phyloP scores from a whole-genome alignment of 352 stramenopile species.

The Phytophthora pisi region DNA sequence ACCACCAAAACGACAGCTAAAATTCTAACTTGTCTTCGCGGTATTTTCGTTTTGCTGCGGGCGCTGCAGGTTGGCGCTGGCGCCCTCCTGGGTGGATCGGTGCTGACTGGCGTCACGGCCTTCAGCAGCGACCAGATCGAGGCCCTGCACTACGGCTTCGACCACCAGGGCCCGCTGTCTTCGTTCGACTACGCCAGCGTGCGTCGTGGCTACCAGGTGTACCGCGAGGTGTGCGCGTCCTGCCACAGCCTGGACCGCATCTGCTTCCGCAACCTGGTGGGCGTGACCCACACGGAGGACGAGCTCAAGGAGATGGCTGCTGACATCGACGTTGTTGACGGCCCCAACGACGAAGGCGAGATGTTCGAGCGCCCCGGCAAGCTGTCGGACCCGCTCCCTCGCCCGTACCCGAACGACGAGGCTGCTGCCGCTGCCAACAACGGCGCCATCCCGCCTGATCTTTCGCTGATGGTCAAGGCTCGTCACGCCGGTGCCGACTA shows the following conservation, averaged over 20 bases:
- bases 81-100: constrained; percentile 71
- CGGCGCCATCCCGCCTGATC: constrained; percentile 97
- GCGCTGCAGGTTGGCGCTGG: constrained; percentile 62
- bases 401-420: constrained; percentile 98
- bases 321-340: constrained; percentile 97
- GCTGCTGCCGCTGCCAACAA: constrained; percentile 97
- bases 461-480: constrained; percentile 98
- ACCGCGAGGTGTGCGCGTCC: constrained; percentile 98
- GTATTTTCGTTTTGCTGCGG: constrained; percentile 19
- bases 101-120: constrained; percentile 81
- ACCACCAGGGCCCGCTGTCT: constrained; percentile 83
- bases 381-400: constrained; percentile 95
- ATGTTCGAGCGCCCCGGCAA: constrained; percentile 99
- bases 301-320: constrained; percentile 92
- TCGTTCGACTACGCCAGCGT: constrained; percentile 94
- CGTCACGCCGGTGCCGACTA: constrained; percentile 97
- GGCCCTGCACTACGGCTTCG: constrained; percentile 88
- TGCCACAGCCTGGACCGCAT: constrained; percentile 98
- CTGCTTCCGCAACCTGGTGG: constrained; percentile 98
- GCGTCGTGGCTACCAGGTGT: constrained; percentile 99
- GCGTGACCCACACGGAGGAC: constrained; percentile 95
- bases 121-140: constrained; percentile 90
- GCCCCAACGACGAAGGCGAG: constrained; percentile 97
- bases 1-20: constrained; percentile 70
- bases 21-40: constrained; percentile 26